Evolutionary conservation across 2,329 filamentous ascomycete species (phyloP), one percentile per base, ranked within the genome.

Genomic region (Aspergillus fijiensis): DNA sequence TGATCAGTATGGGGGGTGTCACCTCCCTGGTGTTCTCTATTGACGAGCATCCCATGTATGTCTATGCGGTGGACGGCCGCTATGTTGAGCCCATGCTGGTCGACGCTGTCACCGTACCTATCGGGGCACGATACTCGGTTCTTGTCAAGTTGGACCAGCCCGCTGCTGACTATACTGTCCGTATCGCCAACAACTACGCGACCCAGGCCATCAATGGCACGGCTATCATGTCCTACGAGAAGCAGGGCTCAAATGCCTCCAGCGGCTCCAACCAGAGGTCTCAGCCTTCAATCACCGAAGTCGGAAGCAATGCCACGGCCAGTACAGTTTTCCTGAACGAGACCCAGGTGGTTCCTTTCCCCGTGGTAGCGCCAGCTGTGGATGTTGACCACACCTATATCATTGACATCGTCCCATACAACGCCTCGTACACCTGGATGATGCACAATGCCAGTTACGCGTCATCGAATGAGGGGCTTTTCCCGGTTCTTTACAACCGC

Each of bases 181-280:
- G 86, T 2, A 75, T 83, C 47, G 80, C 82, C 27, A 80, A 82
- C 16, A 73, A 75, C 14, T 77, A 75, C 31, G 70, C 78, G 2
- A 79, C 82, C 11, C 87, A 89, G 67, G 78, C 87, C 57, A 77
- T 88, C 31, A 77, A 79, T 14, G 85, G 81, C 1, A 77, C 80
- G 19, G 85, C 82, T 1, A 74, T 79, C 9, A 71, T 89, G 45
- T 74, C 76, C 0, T 82, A 82, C 62, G 67, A 69, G 2, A 60
- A 60, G 9, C 56, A 55, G 31, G n/a, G 16, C 14, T 45, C 39
- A 6, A 45, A 16, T 19, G 5, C 14, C 5, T 45, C 39, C 16
- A 19, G 16, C 14, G 16, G 39, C 39, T 19, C 16, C 0, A 29
- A 42, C 11, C 16, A 58, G 2, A 52, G 62, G 4, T 77, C 78